phyloP scores from a whole-genome alignment of 2,329 filamentous ascomycete genomes.

The Ascochyta viciae-villosae region DNA sequence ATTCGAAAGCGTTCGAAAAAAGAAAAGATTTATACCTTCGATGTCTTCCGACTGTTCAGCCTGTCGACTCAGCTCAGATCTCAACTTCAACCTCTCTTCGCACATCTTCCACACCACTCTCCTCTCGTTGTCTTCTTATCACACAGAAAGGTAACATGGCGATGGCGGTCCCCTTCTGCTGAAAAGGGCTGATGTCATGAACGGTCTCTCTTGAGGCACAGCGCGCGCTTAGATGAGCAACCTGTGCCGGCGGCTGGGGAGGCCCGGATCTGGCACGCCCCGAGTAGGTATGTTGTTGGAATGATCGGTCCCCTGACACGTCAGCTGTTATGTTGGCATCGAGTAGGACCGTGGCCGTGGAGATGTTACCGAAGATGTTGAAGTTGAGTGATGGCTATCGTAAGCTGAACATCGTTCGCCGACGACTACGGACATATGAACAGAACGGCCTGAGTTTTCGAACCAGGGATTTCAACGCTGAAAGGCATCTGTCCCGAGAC shows the following conservation, averaged over 20 bases:
- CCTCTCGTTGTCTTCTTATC: conserved; percentile 8
- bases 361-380: background rate
- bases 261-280: conserved; percentile 10
- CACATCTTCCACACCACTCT: background rate
- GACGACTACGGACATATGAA: background rate
- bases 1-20: background rate
- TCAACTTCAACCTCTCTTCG: background rate
- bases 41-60: background rate
- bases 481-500: background rate
- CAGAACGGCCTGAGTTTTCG: background rate
- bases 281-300: conserved; percentile 6
- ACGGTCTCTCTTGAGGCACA: conserved; percentile 13
- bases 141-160: conserved; percentile 14
- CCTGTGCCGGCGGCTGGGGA: conserved; percentile 16
- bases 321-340: conserved; percentile 8
- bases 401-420: background rate
- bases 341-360: background rate
- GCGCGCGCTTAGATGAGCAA: conserved; percentile 18
- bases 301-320: conserved; percentile 6
- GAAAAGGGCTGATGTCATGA: conserved; percentile 17
- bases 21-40: background rate
- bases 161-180: conserved; percentile 9
- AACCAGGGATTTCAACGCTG: background rate
- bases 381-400: background rate
- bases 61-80: background rate